Percentiles rank a stretch among this genome's conserved stretches.
These are phyloP conservation scores for Leccinum rimulosum DNA, from an alignment of 768 basidiomycete genomes.

Conservation along the genomic window DNA sequence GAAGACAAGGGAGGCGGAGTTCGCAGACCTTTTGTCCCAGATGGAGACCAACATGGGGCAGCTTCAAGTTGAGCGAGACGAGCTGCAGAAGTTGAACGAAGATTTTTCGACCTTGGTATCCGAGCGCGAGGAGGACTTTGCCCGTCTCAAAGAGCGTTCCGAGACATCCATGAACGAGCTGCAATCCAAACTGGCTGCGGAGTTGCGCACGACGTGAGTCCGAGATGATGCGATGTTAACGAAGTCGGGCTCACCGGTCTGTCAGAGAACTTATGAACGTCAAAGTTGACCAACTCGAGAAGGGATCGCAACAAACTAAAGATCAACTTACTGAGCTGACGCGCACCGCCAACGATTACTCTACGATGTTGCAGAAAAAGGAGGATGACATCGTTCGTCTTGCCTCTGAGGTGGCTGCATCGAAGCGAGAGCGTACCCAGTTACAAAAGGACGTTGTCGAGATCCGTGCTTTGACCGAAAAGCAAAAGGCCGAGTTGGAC, in stretches of 20 bases:
- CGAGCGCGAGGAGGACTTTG: conserved; percentile 80
- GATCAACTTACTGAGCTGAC: conserved; percentile 76
- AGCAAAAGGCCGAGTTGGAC: conserved; percentile 58
- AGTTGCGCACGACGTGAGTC: conserved; percentile 62
- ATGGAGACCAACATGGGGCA: conserved; percentile 59
- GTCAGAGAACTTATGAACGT: conserved; percentile 61
- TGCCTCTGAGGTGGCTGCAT: conserved; percentile 48
- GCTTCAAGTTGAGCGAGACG: conserved; percentile 56
- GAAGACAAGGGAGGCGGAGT: conserved; percentile 60
- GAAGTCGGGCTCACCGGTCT: conserved; percentile 1
- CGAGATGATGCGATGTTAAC: neutral
- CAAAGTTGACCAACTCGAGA: conserved; percentile 61
- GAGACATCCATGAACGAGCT: conserved; percentile 64
- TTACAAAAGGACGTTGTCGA: conserved; percentile 61
- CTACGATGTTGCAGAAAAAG: conserved; percentile 71
- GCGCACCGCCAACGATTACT: conserved; percentile 74
- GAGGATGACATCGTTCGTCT: conserved; percentile 67
- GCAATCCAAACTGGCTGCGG: conserved; percentile 65
- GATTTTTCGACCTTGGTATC: conserved; percentile 66
- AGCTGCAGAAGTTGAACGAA: conserved; percentile 61
- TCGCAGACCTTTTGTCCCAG: conserved; percentile 53
- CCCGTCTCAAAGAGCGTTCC: conserved; percentile 70
- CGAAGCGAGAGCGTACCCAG: conserved; percentile 53
- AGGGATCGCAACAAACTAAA: conserved; percentile 66
- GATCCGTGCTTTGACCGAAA: conserved; percentile 67